A percentile compares a stretch with the other conserved stretches of the same genome.
Evolutionary conservation across 2,329 filamentous ascomycete genomes (phyloP).

Genomic region (Fusarium udum): DNA sequence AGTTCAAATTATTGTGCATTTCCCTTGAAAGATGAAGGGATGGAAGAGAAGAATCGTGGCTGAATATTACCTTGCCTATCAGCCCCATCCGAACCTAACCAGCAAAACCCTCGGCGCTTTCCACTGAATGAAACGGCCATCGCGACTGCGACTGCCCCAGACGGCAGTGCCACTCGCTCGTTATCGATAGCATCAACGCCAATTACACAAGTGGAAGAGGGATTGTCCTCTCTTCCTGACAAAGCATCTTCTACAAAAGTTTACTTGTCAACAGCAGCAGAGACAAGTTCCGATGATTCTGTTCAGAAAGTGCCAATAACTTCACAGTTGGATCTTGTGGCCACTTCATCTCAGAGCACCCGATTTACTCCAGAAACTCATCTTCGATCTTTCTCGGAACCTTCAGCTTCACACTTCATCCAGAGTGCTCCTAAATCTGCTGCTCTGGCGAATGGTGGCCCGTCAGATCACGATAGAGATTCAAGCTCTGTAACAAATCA

Average conservation of each 20-base stretch:
- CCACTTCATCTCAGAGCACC: background rate
- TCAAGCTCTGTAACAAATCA: background rate
- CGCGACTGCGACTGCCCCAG: constrained; percentile 14
- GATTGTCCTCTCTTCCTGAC: background rate
- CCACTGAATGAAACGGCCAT: constrained; percentile 25
- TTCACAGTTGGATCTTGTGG: background rate
- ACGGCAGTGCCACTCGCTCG: constrained; percentile 24
- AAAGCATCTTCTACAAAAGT: background rate
- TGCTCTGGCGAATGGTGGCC: background rate
- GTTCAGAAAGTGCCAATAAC: background rate
- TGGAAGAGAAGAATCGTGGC: background rate
- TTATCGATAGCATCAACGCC: background rate
- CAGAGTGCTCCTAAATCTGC: background rate
- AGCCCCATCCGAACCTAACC: constrained; percentile 13
- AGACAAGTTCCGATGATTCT: background rate
- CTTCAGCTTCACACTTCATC: background rate
- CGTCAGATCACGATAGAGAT: background rate
- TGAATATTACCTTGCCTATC: background rate
- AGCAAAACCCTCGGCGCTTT: constrained; percentile 17
- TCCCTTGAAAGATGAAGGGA: background rate
- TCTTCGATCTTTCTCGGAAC: background rate
- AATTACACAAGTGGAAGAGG: background rate
- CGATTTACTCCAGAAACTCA: background rate
- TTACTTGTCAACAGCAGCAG: background rate
- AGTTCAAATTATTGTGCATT: background rate